Percentiles rank a stretch among this genome's conserved stretches.
Conservation (phyloP, 192 early-diverging fungal genomes). For the Mycoemilia scoparia region DNA sequence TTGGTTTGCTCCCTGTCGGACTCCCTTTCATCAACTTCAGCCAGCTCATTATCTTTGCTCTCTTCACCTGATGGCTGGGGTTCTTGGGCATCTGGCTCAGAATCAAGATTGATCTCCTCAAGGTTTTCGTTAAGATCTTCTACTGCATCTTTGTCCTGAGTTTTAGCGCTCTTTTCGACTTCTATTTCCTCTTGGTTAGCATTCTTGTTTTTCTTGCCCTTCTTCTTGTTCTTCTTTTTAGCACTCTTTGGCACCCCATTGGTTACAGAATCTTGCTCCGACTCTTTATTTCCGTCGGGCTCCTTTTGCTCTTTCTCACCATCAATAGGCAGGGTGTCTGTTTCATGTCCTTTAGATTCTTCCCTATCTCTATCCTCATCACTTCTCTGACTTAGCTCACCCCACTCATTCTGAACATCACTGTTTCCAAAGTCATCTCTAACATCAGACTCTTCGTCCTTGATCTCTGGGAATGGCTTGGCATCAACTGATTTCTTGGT, state of each 20-base stretch:
- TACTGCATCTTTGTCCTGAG: conserved; percentile 1
- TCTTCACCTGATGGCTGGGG: conserved; percentile 7
- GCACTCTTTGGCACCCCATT: conserved; percentile 9
- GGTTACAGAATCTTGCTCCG: conserved; percentile 1
- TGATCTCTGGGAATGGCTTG: too few relatives aligned
- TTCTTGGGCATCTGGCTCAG: conserved; percentile 10
- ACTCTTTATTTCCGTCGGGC: not conserved
- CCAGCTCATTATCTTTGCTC: conserved; percentile 17
- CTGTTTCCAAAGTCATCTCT: too few relatives aligned
- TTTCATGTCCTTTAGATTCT: too few relatives aligned
- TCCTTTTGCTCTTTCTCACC: not conserved
- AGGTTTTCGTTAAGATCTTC: conserved; percentile 19
- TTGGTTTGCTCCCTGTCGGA: not conserved
- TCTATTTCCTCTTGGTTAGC: conserved; percentile 2
- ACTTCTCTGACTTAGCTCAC: too few relatives aligned
- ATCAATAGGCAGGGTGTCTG: too few relatives aligned
- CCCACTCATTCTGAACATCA: too few relatives aligned
- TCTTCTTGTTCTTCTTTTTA: conserved; percentile 20
- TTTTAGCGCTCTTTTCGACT: not conserved
- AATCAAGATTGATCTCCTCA: conserved; percentile 29
- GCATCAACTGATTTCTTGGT: too few relatives aligned
- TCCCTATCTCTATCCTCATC: too few relatives aligned
- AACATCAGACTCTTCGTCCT: too few relatives aligned
- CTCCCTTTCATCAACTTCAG: not conserved
- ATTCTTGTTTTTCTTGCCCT: conserved; percentile 16